Evolutionary conservation across 352 stramenopile genomes (phyloP).

Genomic region (Pythium scleroteichum): DNA sequence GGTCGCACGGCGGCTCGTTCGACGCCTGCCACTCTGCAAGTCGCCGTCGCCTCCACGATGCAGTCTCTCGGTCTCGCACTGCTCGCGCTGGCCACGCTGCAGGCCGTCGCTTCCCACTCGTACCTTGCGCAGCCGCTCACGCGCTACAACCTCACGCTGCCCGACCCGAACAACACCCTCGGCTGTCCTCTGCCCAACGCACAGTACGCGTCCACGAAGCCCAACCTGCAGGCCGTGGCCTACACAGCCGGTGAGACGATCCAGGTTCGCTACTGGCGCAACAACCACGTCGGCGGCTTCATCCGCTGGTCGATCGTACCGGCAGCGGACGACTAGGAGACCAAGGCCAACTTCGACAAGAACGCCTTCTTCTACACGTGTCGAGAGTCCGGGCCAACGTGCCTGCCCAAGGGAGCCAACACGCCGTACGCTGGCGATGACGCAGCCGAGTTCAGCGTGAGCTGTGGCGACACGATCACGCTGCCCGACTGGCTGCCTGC

Average conservation of each 20-base stretch:
- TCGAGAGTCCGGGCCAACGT: slow-evolving; percentile 28
- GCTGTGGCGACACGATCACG: slow-evolving; percentile 26
- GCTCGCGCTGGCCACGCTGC: too few relatives aligned
- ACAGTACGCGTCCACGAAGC: too few relatives aligned
- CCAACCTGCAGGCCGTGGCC: slow-evolving; percentile 7
- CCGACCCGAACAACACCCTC: background rate
- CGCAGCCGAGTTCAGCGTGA: slow-evolving; percentile 5
- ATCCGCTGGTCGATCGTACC: slow-evolving; percentile 32
- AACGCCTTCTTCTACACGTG: slow-evolving; percentile 36
- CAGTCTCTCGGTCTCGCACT: too few relatives aligned
- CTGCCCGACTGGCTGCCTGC: slow-evolving; percentile 22
- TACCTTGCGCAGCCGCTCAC: slow-evolving; percentile 14
- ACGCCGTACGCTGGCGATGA: slow-evolving; percentile 9
- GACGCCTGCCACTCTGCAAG: too few relatives aligned
- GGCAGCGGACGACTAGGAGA: slow-evolving; percentile 15
- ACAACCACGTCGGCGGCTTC: slow-evolving; percentile 40
- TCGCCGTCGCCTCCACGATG: too few relatives aligned
- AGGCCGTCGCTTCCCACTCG: slow-evolving; percentile 9
- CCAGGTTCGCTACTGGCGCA: slow-evolving; percentile 33
- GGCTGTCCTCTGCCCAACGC: slow-evolving; percentile 15
- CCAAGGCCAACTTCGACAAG: slow-evolving; percentile 25
- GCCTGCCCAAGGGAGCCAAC: slow-evolving; percentile 19
- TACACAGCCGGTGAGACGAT: slow-evolving; percentile 24
- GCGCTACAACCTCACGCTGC: slow-evolving; percentile 2
- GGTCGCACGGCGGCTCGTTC: too few relatives aligned